These are phyloP conservation scores for Trichoderma atroviride DNA, from an alignment of 2,329 filamentous ascomycete species.

Conservation along the genomic window DNA sequence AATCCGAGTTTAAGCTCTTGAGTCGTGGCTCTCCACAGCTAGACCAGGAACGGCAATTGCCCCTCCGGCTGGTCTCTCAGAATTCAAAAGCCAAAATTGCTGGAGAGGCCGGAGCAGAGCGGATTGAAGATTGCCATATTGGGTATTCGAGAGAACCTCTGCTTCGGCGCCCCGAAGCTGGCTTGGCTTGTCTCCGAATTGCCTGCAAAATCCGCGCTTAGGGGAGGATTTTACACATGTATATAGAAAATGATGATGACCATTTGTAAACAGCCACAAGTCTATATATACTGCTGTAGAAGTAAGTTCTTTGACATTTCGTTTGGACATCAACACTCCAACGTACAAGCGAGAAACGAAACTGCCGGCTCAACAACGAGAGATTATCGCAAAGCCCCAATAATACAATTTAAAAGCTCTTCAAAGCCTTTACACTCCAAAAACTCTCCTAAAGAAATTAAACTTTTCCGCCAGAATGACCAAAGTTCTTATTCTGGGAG, in stretches of 20 bases:
- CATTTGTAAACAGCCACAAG: not conserved
- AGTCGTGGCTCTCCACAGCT: not conserved
- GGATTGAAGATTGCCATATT: not conserved
- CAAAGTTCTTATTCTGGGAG: constrained; percentile 27
- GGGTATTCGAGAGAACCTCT: not conserved
- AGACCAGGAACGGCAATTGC: not conserved
- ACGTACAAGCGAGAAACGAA: not conserved
- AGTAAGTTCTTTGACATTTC: not conserved
- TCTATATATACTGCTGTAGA: not conserved
- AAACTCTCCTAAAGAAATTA: no score
- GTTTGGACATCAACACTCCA: not conserved
- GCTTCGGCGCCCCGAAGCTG: not conserved
- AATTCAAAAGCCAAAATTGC: not conserved
- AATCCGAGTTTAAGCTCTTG: not conserved
- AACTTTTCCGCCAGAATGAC: constrained; percentile 9
- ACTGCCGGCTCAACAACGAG: not conserved
- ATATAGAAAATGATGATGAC: not conserved
- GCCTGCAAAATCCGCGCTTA: not conserved
- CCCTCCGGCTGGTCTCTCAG: not conserved
- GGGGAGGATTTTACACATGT: not conserved
- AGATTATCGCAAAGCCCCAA: not conserved
- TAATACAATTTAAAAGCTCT: not conserved
- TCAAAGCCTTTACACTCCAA: not conserved
- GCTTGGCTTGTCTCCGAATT: constrained; percentile 8
- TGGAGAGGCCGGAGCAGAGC: not conserved